These are phyloP conservation scores for Pichia kluyveri DNA, from an alignment of 805 yeast genomes.

Conservation along the genomic window DNA sequence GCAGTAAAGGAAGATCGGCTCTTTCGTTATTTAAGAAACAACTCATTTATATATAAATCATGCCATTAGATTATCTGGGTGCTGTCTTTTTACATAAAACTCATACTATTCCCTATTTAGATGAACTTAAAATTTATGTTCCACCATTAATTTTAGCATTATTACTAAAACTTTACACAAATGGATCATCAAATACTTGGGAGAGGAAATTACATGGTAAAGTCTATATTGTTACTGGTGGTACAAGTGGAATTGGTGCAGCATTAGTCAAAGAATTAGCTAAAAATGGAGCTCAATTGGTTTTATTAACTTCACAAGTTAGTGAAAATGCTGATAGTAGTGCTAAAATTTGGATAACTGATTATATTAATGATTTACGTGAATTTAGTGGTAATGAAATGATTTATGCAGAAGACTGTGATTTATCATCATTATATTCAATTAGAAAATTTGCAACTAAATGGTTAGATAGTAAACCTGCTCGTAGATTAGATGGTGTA, in stretches of 20 bases:
- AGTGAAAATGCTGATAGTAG: slow-evolving; percentile 35
- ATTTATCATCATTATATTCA: slow-evolving; percentile 61
- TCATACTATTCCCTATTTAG: slow-evolving; percentile 67
- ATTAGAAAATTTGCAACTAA: slow-evolving; percentile 85
- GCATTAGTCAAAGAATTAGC: slow-evolving; percentile 70
- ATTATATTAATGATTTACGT: slow-evolving; percentile 71
- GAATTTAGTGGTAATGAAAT: slow-evolving; percentile 58
- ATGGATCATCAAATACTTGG: slow-evolving; percentile 83
- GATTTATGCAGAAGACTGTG: slow-evolving; percentile 88
- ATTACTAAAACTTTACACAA: slow-evolving; percentile 60
- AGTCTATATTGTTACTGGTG: slow-evolving; percentile 83
- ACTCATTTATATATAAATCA: slow-evolving; percentile 17
- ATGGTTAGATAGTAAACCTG: slow-evolving; percentile 88
- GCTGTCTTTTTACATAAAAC: slow-evolving; percentile 65
- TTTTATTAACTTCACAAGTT: slow-evolving; percentile 53
- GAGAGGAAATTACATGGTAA: slow-evolving; percentile 87
- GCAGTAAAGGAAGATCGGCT: too few species aligned
- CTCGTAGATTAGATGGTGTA: slow-evolving; percentile 85
- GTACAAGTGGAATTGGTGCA: slow-evolving; percentile 87
- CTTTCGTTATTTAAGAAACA: too few species aligned
- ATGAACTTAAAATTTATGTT: slow-evolving; percentile 42
- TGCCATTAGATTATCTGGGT: slow-evolving; percentile 85
- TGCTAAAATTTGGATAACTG: slow-evolving; percentile 53
- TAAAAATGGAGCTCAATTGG: slow-evolving; percentile 73
- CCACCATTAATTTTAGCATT: slow-evolving; percentile 43